A percentile compares a stretch with the other conserved stretches of the same genome.
These are phyloP conservation scores for Atkinsonella hypoxylon DNA, from an alignment of 2,329 filamentous ascomycete genomes.

Conservation along the genomic window DNA sequence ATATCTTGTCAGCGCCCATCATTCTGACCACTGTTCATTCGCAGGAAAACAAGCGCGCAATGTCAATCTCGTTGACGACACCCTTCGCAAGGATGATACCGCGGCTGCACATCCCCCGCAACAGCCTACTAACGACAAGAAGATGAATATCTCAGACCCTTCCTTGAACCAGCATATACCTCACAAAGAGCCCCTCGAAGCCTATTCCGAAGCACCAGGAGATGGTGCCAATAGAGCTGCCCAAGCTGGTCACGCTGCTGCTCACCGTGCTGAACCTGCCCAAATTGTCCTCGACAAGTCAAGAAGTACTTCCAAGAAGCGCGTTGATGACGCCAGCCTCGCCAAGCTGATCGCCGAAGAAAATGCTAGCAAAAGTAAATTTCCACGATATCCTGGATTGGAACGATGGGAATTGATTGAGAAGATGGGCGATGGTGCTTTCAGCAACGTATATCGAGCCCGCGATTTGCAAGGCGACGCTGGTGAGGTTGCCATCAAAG, in stretches of 20 bases:
- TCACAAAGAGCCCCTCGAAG: slow-evolving; percentile 39
- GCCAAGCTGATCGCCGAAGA: slow-evolving; percentile 86
- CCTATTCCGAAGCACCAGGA: slow-evolving; percentile 49
- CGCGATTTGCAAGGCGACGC: slow-evolving; percentile 59
- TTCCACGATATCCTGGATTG: slow-evolving; percentile 48
- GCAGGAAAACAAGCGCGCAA: slow-evolving; percentile 77
- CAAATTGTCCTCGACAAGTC: slow-evolving; percentile 34
- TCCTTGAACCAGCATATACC: slow-evolving; percentile 21
- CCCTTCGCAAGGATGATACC: slow-evolving; percentile 40
- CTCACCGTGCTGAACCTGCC: slow-evolving; percentile 48
- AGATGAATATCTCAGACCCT: slow-evolving; percentile 38
- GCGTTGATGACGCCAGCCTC: slow-evolving; percentile 54
- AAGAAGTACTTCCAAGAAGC: slow-evolving; percentile 16
- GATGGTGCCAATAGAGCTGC: slow-evolving; percentile 55
- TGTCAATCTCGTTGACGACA: slow-evolving; percentile 39
- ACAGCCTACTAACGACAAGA: slow-evolving; percentile 41
- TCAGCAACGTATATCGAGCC: slow-evolving; percentile 96
- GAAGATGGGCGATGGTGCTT: slow-evolving; percentile 98
- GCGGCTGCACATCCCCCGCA: slow-evolving; percentile 35
- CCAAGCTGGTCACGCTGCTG: slow-evolving; percentile 53
- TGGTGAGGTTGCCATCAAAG: slow-evolving; percentile 90
- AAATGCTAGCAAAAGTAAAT: slow-evolving; percentile 71
- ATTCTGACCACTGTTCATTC: not conserved
- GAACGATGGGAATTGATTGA: slow-evolving; percentile 69
- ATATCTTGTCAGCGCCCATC: not conserved